Base-by-base conservation (phyloP, 1,284 basidiomycete species). In the Leccinum insolens region DNA sequence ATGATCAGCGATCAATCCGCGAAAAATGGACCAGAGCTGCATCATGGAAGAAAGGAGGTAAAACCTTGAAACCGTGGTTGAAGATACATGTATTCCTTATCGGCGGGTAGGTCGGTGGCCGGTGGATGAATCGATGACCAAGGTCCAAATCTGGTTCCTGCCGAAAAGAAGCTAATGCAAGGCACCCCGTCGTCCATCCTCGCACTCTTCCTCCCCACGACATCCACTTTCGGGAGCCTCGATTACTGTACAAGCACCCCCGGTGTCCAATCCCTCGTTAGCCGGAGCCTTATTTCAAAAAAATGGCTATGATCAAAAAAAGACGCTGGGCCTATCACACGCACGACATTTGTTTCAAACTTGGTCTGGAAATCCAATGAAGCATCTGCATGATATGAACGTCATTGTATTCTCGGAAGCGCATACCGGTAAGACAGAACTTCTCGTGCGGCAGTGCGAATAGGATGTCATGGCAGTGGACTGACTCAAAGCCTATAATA, bases 401-500 rank as follows among this genome's bases (percentile, higher is more conserved):
- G 46, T 59, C 59, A 63, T 64, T 9, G 7, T 15, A 11, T 0
- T 22, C 20, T 61, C 60, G 59, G 67, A 28, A 6, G 12, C 17
- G 52, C 57, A 57, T n/a, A 31, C 64, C 14, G 67, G 64, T 22
- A 15, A 11, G 22, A 20, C 34, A 58, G 44, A 57, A 44, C 49
- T 58, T 41, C 20, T 28, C 14, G 25, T 39, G 31, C 28, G 25
- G 68, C 59, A 62, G 15, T 55, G 28, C n/a, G 52, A 44, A 52
- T 28, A n/a, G 25, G 17, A 46, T 11, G n/a, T 12, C 12, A 61
- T 52, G 60, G 71, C 62, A 49, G 31, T 63, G 58, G 57, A 52
- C 72, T 15, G 17, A 11, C 22, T 59, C 15, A 14, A 67, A 25
- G 12, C 31, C 28, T 74, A 74, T 74, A 72, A 70, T 61, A 70